Evolutionary conservation across 2,329 filamentous ascomycete genomes (phyloP).

Genomic region (Blastomyces percursus): DNA sequence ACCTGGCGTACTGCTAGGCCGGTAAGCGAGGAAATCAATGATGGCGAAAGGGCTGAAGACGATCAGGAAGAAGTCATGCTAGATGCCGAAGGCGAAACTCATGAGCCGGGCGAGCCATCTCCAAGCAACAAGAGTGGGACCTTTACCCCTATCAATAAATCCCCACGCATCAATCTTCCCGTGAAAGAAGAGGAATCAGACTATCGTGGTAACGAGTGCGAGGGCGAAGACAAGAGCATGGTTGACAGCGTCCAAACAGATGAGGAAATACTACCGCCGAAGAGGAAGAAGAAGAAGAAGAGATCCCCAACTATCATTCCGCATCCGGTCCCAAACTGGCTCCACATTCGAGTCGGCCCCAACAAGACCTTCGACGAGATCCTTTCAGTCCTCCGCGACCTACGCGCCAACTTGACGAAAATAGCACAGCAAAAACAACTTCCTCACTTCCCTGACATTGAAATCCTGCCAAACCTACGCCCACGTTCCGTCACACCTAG

Average conservation of each 20-base stretch:
- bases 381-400: constrained; percentile 18
- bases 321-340: constrained; percentile 27
- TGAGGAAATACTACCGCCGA: neutral
- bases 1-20: constrained; percentile 6
- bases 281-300: constrained; percentile 9
- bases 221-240: neutral
- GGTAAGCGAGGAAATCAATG: neutral
- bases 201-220: neutral
- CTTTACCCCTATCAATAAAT: constrained; percentile 1
- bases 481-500: constrained; percentile 6
- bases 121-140: neutral
- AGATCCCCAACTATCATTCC: constrained; percentile 19
- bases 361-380: constrained; percentile 24
- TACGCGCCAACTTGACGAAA: constrained; percentile 18
- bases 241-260: neutral
- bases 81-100: neutral
- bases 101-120: neutral
- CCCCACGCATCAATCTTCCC: neutral
- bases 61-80: neutral
- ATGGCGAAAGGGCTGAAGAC: neutral
- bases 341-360: constrained; percentile 17
- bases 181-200: neutral
- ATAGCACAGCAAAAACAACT: constrained; percentile 11
- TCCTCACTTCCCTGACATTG: constrained; percentile 30
- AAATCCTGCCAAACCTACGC: constrained; percentile 28